These are phyloP conservation scores for Malassezia sp. DNA, from an alignment of 1,284 basidiomycete genomes.

Conservation along the genomic window DNA sequence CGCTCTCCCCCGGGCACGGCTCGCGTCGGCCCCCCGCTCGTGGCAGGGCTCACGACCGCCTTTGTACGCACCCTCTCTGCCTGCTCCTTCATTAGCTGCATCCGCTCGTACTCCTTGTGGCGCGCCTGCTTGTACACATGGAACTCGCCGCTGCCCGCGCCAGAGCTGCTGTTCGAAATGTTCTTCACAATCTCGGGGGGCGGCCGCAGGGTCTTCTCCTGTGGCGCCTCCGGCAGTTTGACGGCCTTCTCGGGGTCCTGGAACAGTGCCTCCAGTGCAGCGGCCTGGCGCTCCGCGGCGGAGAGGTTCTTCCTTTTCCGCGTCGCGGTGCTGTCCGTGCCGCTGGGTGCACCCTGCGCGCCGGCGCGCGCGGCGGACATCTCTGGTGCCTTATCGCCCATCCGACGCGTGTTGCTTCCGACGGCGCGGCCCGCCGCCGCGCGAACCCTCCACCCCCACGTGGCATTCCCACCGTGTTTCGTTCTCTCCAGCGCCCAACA, in stretches of 20 bases:
- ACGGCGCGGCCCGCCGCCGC: no score
- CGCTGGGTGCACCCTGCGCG: not conserved
- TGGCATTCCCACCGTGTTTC: not conserved
- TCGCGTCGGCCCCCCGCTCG: no score
- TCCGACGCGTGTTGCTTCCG: no score
- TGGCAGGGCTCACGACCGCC: no score
- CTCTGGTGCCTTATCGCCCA: no score
- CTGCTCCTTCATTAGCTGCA: slow-evolving; percentile 79
- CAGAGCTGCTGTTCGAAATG: slow-evolving; percentile 41
- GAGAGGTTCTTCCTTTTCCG: no score
- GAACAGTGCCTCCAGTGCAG: slow-evolving; percentile 30
- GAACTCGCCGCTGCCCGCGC: slow-evolving; percentile 46
- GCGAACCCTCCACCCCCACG: not conserved
- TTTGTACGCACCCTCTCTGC: slow-evolving; percentile 59
- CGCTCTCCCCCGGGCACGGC: not conserved
- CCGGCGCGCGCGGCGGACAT: not conserved
- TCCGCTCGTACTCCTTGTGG: slow-evolving; percentile 82
- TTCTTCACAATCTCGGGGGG: slow-evolving; percentile 67
- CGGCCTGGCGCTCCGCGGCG: slow-evolving; percentile 33
- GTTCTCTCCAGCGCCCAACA: not conserved
- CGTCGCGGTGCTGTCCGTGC: not conserved
- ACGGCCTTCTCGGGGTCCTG: slow-evolving; percentile 32
- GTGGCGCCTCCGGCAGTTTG: slow-evolving; percentile 21
- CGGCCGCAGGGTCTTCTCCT: slow-evolving; percentile 25
- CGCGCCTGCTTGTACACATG: slow-evolving; percentile 96